These are phyloP conservation scores for Tetrastigma voinierianum DNA, from an alignment of 164 flowering plant species.

Conservation along the genomic window DNA sequence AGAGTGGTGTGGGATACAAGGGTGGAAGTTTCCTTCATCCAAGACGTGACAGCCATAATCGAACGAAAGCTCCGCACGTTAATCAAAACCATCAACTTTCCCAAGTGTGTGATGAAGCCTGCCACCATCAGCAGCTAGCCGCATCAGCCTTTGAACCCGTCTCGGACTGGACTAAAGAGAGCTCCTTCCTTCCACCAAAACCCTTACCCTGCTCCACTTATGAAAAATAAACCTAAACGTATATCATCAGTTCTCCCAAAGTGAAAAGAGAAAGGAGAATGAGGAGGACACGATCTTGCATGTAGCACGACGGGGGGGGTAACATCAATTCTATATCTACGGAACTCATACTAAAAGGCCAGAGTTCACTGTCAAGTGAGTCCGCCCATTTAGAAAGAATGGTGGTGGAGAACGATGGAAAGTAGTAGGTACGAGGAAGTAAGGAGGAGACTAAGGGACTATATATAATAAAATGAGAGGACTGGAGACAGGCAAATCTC, in stretches of 20 bases:
- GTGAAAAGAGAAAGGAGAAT: no score
- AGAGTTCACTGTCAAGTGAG: no score
- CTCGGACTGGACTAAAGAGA: slow-evolving; percentile 52
- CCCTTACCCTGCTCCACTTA: not conserved
- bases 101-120: slow-evolving; percentile 20
- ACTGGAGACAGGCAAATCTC: slow-evolving; percentile 19
- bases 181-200: slow-evolving; percentile 29
- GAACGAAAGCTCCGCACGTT: slow-evolving; percentile 49
- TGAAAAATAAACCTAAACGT: no score
- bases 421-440: no score
- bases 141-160: slow-evolving; percentile 24
- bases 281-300: no score
- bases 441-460: not conserved
- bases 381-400: no score
- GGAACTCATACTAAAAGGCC: no score
- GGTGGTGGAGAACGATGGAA: not conserved
- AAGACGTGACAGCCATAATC: slow-evolving; percentile 36
- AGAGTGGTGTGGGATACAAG: not conserved
- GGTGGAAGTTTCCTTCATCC: slow-evolving; percentile 65
- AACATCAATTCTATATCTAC: no score
- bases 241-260: no score
- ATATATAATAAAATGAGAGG: not conserved
- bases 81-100: slow-evolving; percentile 30
- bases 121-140: slow-evolving; percentile 53
- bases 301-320: no score